Conservation (phyloP, 768 basidiomycete species). For the Tylopilus balloui region DNA sequence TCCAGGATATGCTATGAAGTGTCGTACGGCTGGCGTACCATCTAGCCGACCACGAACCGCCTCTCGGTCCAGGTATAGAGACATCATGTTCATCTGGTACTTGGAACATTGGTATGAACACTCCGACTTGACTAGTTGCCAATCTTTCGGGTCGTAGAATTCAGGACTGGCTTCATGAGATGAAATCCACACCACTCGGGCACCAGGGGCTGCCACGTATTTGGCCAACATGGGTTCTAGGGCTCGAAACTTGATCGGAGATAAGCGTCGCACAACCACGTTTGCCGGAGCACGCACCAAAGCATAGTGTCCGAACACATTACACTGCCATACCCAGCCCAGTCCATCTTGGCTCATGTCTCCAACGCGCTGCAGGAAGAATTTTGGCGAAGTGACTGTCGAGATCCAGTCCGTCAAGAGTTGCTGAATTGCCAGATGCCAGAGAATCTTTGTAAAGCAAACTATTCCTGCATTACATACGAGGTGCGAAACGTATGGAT, state of each 20-base stretch:
- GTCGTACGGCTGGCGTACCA: conserved; percentile 31
- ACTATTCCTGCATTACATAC: conserved; percentile 77
- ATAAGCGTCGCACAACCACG: conserved; percentile 2
- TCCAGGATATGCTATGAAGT: conserved; percentile 67
- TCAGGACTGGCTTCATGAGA: conserved; percentile 58
- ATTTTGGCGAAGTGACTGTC: conserved; percentile 52
- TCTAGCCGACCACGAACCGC: conserved; percentile 29
- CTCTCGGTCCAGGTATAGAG: conserved; percentile 47
- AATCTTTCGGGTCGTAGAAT: conserved; percentile 60
- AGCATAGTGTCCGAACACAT: conserved; percentile 76
- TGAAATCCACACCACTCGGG: conserved; percentile 76
- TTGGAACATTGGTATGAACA: conserved; percentile 70
- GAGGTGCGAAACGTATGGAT: conserved; percentile 76
- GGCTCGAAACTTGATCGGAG: conserved; percentile 51
- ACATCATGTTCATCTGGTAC: conserved; percentile 72
- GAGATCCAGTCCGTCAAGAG: conserved; percentile 41
- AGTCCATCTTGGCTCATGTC: conserved; percentile 63
- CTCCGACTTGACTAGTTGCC: conserved; percentile 59
- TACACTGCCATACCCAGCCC: conserved; percentile 82
- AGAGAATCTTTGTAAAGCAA: conserved; percentile 52
- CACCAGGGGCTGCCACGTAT: conserved; percentile 38
- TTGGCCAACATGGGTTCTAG: conserved; percentile 51
- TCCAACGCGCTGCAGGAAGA: conserved; percentile 53
- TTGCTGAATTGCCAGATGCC: conserved; percentile 43
- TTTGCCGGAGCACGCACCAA: conserved; percentile 46